Evolutionary conservation across 371 early-diverging fungal genomes (phyloP), one percentile per base, ranked within the genome.

Genomic region (Mortierella sp.): DNA sequence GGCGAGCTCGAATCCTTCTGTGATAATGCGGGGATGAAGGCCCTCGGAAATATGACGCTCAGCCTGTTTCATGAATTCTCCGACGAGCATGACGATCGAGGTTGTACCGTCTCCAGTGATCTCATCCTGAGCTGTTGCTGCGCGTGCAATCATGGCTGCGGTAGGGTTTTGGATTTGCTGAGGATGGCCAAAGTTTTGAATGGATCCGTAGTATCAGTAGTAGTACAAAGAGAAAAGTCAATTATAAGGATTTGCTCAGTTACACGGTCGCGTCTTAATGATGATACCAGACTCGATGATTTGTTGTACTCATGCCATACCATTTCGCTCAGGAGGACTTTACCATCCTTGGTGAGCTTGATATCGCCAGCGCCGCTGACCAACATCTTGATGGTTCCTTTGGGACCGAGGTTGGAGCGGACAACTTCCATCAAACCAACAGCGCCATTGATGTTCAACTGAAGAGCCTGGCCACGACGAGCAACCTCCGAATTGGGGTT

Each of bases 81-180:
- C 98, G 43, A 98, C 96, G 26, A 99, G 84, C 65, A 99, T 86
- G 34, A 99, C 97, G 79, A 98, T 95, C 1, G 98, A 94, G 17
- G 99, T 98, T 10, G 99, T 99, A 58, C 99, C 99, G 80, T 99
- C 99, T 64, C 99, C 99, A 43, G 97, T 97, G 60, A 98, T 93
- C 74, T 98, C 97, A 85, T 99, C 99, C 86, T 99, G 98, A 35
- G 99, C 99, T 42, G 96, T 96, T 12, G 99, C 99, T 37, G 99
- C 97, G 64, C 98, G 94, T 32, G 99, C 99, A 80, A 99, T 98
- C 95, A 99, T 97, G 65, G 97, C 95, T 49, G 99, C 98, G 8
- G 99, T 99, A 28, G 99, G 99, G 87, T 99, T 98, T 90, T 98
- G 98, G 85, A 99, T 99, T 96, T 99, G 98, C 96, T 96, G 82